Evolutionary conservation across 176 grass and related monocot species (phyloP).

Genomic region (Cenchrus fungigraminus): DNA sequence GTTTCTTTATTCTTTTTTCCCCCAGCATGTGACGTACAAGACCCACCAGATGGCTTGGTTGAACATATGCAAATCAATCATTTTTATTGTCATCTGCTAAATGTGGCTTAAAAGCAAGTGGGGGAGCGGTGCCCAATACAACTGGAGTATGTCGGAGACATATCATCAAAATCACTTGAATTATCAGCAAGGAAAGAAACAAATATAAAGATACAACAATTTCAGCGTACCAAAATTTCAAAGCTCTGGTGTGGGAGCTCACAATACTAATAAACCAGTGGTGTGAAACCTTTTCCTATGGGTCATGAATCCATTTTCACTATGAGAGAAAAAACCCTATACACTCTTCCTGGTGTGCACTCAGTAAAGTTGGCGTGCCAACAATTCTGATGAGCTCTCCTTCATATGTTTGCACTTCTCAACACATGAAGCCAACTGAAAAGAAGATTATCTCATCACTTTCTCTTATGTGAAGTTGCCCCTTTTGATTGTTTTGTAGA

Average conservation of each 20-base stretch:
- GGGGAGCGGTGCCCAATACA: background rate
- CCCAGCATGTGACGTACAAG: no score
- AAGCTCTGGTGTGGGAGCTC: background rate
- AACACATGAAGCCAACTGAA: conserved; percentile 9
- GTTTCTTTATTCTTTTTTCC: background rate
- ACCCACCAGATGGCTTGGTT: background rate
- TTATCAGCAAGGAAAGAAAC: background rate
- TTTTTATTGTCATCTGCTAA: background rate
- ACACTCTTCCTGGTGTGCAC: conserved; percentile 7
- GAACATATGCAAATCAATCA: background rate
- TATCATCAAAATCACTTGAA: background rate
- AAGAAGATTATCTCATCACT: background rate
- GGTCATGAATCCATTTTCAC: background rate
- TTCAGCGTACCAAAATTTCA: background rate
- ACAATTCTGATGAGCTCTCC: background rate
- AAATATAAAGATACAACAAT: background rate
- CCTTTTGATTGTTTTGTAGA: conserved; percentile 36
- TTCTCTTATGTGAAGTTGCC: conserved; percentile 16
- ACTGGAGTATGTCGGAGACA: background rate
- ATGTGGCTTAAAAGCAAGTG: background rate
- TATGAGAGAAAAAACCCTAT: conserved; percentile 30
- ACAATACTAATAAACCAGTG: background rate
- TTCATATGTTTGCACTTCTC: background rate
- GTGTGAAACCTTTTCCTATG: background rate
- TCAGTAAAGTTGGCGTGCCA: background rate